Evolutionary conservation across 148 eudicot species (phyloP), one percentile per base, ranked within the genome.

Genomic region (Chenopodium suecicum): DNA sequence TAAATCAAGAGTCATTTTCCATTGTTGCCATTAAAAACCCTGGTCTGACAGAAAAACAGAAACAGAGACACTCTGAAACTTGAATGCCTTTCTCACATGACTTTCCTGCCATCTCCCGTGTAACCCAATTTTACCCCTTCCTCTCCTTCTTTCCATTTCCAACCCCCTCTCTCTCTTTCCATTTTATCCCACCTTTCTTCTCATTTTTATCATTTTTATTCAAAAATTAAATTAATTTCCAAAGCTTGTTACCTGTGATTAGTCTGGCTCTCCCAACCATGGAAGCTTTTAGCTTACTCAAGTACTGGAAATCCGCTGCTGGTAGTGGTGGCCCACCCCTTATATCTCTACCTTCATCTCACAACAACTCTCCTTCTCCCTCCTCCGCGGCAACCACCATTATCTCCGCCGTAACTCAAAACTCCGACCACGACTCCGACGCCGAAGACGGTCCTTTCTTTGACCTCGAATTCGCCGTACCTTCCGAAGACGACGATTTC

Each of bases 271-370:
- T 90, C 82, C 94, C 97, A 74, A 88, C 94, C 13, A 94, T 94
- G 98, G 97, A 94, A 71, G 89, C 94, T 63, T 92, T 92, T 73
- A 92, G 90, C 85, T 83, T 94, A 62, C 97, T 94, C 90, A 94
- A 87, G 72, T 92, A 89, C 86, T 91, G 97, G 93, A 88, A 91
- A 77, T 48, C 66, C n/a, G 54, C 63, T 66, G 32, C 76, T 73
- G 56, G 32, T 7, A 72, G 75, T 31, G 60, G 50, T 29, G 81
- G 13, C 9, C 41, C 63, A 23, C 58, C 76, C 19, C 47, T 14
- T 22, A 10, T 14, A 14, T 25, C 78, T 17, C 34, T 25, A 7
- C 7, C 84, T 70, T 64, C 54, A 11, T 10, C 14, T 9, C 14
- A 9, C 14, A 50, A 9, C 14, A 50, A 50, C 54, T 50, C 52